A percentile compares a stretch with the other conserved stretches of the same genome.
Conservation (phyloP, 345 rosid species). For the Hypericum perforatum region DNA sequence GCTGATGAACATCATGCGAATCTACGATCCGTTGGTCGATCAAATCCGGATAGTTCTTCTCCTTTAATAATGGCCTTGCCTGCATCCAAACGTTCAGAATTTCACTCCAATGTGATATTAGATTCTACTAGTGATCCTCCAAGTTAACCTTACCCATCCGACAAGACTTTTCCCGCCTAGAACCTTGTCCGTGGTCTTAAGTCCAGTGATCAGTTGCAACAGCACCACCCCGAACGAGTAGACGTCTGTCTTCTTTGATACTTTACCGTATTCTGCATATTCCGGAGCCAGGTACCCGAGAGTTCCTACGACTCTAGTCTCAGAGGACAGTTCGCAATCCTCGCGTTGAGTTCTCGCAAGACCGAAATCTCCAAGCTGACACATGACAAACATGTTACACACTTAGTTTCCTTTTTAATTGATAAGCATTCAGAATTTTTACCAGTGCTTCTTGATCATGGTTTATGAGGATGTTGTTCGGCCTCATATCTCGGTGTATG, state of each 20-base stretch:
- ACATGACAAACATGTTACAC: background rate
- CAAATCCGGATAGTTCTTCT: slow-evolving; percentile 46
- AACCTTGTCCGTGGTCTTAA: slow-evolving; percentile 40
- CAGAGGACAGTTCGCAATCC: slow-evolving; percentile 38
- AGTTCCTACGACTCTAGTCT: slow-evolving; percentile 46
- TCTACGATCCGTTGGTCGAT: slow-evolving; percentile 44
- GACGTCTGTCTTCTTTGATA: slow-evolving; percentile 58
- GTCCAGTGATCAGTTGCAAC: slow-evolving; percentile 55
- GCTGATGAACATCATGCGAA: slow-evolving; percentile 52
- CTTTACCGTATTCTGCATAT: slow-evolving; percentile 56
- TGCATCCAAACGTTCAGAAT: slow-evolving; percentile 14
- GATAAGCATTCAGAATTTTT: slow-evolving; percentile 1
- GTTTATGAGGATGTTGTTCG: slow-evolving; percentile 57
- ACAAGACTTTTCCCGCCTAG: slow-evolving; percentile 63
- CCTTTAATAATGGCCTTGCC: slow-evolving; percentile 58
- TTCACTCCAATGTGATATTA: too few relatives aligned
- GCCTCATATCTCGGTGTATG: slow-evolving; percentile 56
- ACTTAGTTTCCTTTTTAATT: background rate
- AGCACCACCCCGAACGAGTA: slow-evolving; percentile 58
- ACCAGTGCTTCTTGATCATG: slow-evolving; percentile 53
- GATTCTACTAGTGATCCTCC: too few relatives aligned
- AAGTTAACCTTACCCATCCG: slow-evolving; percentile 42
- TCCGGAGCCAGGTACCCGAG: slow-evolving; percentile 59
- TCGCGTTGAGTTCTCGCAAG: slow-evolving; percentile 42
- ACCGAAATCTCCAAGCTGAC: slow-evolving; percentile 61